Conservation (phyloP, 2,329 filamentous ascomycete species). For the Pestalotiopsis sp. region DNA sequence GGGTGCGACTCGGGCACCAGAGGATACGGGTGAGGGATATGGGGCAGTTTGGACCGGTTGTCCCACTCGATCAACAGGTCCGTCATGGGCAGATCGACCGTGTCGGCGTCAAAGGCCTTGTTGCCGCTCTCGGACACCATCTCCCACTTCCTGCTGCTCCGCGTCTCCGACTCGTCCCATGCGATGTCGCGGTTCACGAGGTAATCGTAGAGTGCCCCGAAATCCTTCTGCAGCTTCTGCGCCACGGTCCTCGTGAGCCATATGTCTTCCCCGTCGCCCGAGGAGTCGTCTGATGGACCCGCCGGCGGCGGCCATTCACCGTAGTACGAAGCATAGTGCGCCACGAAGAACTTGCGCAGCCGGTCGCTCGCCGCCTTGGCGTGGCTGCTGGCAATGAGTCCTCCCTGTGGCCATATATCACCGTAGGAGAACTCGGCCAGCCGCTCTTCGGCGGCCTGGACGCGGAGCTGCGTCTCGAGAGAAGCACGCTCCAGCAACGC, state of each 20-base stretch:
- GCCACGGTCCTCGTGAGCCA: slow-evolving; percentile 66
- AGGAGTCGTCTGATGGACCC: slow-evolving; percentile 23
- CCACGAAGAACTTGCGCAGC: slow-evolving; percentile 61
- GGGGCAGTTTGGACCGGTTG: slow-evolving; percentile 62
- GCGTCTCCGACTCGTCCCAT: slow-evolving; percentile 66
- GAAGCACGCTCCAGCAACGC: slow-evolving; percentile 64
- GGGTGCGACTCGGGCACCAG: slow-evolving; percentile 59
- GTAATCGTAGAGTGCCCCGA: slow-evolving; percentile 71
- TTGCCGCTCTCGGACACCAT: slow-evolving; percentile 54
- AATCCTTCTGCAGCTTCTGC: slow-evolving; percentile 63
- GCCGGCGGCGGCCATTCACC: slow-evolving; percentile 63
- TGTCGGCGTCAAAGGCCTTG: slow-evolving; percentile 51
- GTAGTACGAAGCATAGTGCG: slow-evolving; percentile 58
- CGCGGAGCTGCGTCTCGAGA: slow-evolving; percentile 63
- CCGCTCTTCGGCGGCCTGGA: slow-evolving; percentile 64
- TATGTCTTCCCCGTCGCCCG: slow-evolving; percentile 43
- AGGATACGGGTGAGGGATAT: slow-evolving; percentile 69
- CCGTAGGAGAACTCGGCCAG: slow-evolving; percentile 61
- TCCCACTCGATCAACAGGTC: slow-evolving; percentile 70
- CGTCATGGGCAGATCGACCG: slow-evolving; percentile 61
- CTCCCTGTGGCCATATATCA: slow-evolving; percentile 59
- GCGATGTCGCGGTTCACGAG: slow-evolving; percentile 68
- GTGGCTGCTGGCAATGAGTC: slow-evolving; percentile 33
- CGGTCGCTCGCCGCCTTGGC: slow-evolving; percentile 60
- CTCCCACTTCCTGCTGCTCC: slow-evolving; percentile 66